Percentiles rank a stretch among this genome's conserved stretches.
These are phyloP conservation scores for Chimonanthus salicifolius DNA, from an alignment of 164 flowering plant genomes.

Conservation along the genomic window DNA sequence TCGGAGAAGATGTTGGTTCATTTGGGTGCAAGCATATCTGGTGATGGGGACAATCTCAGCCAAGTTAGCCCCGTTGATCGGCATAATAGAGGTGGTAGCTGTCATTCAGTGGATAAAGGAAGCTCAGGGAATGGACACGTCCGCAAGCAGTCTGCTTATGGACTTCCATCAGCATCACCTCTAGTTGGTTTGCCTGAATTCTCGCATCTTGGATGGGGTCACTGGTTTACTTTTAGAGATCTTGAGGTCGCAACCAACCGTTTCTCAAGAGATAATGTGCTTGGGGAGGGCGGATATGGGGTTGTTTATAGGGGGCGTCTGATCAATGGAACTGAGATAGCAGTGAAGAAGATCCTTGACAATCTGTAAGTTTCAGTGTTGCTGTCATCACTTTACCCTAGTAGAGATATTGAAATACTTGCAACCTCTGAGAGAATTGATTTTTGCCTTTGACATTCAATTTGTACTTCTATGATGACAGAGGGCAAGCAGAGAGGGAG, in stretches of 20 bases:
- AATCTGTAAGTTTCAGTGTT: constrained; percentile 51
- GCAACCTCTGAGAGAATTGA: background rate
- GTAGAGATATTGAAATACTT: background rate
- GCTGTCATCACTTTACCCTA: background rate
- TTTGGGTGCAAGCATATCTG: constrained; percentile 60
- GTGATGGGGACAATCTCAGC: constrained; percentile 65
- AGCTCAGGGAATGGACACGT: constrained; percentile 37
- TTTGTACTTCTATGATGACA: constrained; percentile 1
- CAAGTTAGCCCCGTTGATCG: constrained; percentile 68
- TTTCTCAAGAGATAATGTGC: constrained; percentile 49
- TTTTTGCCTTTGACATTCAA: background rate
- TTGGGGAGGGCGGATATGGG: constrained; percentile 97
- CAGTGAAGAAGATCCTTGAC: constrained; percentile 85
- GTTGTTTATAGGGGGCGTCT: constrained; percentile 69
- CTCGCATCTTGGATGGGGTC: constrained; percentile 97
- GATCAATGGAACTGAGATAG: constrained; percentile 80
- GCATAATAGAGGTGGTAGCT: constrained; percentile 59
- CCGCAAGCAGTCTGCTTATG: constrained; percentile 43
- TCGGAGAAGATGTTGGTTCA: constrained; percentile 62
- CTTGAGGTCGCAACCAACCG: constrained; percentile 66
- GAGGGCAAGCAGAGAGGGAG: constrained; percentile 22
- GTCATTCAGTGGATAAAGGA: constrained; percentile 84
- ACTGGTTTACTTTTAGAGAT: constrained; percentile 91
- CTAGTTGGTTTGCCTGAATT: constrained; percentile 78
- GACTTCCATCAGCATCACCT: constrained; percentile 60